These are phyloP conservation scores for Alternaria sp. DNA, from an alignment of 2,329 filamentous ascomycete species.

Conservation along the genomic window DNA sequence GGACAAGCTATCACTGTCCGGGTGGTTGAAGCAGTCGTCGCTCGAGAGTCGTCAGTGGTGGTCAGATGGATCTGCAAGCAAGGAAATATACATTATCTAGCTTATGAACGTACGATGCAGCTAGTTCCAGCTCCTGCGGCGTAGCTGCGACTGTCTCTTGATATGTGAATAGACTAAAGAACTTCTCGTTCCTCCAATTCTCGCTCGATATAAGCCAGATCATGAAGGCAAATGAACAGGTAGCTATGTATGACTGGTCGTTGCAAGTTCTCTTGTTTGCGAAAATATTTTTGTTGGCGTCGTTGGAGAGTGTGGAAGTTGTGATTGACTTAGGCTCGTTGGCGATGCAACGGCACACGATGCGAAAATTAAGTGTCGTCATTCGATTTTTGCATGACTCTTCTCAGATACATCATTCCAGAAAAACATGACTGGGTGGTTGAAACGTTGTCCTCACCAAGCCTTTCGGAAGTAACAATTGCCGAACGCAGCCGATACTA, in stretches of 20 bases:
- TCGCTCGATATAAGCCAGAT: not conserved
- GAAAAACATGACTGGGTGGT: not conserved
- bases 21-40: not conserved
- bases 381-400: not conserved
- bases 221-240: not conserved
- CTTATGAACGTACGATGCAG: not conserved
- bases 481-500: not conserved
- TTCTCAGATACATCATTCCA: not conserved
- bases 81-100: not conserved
- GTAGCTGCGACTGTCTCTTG: not conserved
- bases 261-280: no score
- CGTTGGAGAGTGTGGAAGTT: no score
- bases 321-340: no score
- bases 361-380: not conserved
- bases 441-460: no score
- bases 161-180: not conserved
- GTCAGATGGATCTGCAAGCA: not conserved
- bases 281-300: no score
- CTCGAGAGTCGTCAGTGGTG: not conserved
- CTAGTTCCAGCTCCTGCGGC: rapidly evolving
- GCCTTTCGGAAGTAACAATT: not conserved
- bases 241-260: no score
- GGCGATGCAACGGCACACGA: not conserved
- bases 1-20: not conserved
- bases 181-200: not conserved